These are phyloP conservation scores for Polytolypa hystricis DNA, from an alignment of 2,329 filamentous ascomycete genomes.

Conservation along the genomic window DNA sequence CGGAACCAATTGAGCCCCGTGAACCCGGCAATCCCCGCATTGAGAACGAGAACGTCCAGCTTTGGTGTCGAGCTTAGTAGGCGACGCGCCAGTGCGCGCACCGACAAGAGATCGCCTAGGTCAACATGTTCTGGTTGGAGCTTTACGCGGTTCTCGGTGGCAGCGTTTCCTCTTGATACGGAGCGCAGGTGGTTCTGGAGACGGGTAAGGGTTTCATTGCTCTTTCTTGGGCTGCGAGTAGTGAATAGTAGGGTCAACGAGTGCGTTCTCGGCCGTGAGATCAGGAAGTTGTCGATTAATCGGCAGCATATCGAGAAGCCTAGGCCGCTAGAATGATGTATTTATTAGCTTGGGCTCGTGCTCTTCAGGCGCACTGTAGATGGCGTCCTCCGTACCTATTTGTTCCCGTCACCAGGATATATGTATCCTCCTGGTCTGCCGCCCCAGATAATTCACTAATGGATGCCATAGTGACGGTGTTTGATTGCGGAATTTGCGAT, in stretches of 20 bases:
- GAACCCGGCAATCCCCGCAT: conserved; percentile 85
- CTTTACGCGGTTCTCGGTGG: conserved; percentile 33
- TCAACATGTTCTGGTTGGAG: conserved; percentile 49
- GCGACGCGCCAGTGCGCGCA: conserved; percentile 42
- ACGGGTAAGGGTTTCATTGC: conserved; percentile 55
- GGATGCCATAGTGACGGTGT: conserved; percentile 2
- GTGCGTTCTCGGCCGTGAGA: conserved; percentile 52
- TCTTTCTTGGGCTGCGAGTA: conserved; percentile 66
- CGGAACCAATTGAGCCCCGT: conserved; percentile 59
- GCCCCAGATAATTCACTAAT: neutral
- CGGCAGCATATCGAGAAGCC: conserved; percentile 75
- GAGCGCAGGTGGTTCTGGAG: conserved; percentile 52
- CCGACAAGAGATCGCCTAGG: conserved; percentile 43
- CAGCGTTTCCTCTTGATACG: conserved; percentile 29
- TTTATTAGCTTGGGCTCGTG: neutral
- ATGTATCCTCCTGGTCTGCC: conserved; percentile 16
- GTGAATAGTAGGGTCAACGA: conserved; percentile 73
- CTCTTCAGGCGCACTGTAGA: neutral
- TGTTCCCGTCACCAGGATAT: conserved; percentile 68
- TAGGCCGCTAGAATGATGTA: conserved; percentile 55
- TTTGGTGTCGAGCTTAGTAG: conserved; percentile 48
- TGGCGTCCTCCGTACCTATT: conserved; percentile 55
- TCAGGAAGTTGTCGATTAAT: conserved; percentile 81
- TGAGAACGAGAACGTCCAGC: conserved; percentile 70
- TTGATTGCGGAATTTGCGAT: neutral